phyloP scores from a whole-genome alignment of 2,329 filamentous ascomycete genomes.

The Sclerotinia trifoliorum region DNA sequence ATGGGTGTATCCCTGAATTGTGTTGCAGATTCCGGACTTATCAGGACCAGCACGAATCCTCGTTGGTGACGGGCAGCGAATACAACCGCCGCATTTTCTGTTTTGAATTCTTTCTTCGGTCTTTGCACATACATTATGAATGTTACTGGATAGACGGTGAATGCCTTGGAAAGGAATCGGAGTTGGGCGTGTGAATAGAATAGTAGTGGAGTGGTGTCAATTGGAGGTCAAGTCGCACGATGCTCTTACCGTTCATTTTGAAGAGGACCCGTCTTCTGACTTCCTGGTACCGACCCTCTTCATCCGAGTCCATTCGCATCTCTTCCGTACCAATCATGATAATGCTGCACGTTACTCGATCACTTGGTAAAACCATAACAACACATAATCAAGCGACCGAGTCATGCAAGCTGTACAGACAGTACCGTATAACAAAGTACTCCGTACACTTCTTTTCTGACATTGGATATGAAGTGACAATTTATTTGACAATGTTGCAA shows the following conservation, averaged over 20 bases:
- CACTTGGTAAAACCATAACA: constrained; percentile 17
- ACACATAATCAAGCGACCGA: constrained; percentile 24
- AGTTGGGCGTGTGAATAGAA: not conserved
- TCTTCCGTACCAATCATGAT: constrained; percentile 16
- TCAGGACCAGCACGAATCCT: constrained; percentile 15
- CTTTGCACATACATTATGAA: constrained; percentile 8
- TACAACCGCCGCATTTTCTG: constrained; percentile 24
- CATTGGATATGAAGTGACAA: constrained; percentile 7
- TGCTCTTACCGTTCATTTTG: constrained; percentile 10
- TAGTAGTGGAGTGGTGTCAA: not conserved
- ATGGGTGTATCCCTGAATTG: constrained; percentile 26
- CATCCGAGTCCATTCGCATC: constrained; percentile 15
- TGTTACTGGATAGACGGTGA: constrained; percentile 6
- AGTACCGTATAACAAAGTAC: constrained; percentile 17
- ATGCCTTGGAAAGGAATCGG: not conserved
- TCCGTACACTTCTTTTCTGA: constrained; percentile 12
- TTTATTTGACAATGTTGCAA: constrained; percentile 18
- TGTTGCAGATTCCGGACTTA: constrained; percentile 21
- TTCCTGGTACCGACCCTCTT: constrained; percentile 18
- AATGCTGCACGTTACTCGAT: constrained; percentile 23
- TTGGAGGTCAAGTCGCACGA: constrained; percentile 14
- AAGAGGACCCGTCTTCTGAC: constrained; percentile 17
- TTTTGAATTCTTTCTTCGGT: not conserved
- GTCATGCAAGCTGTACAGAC: constrained; percentile 22
- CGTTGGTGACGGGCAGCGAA: constrained; percentile 22